phyloP scores from a whole-genome alignment of 2,329 filamentous ascomycete genomes.

The Tolypocladium amazonense region DNA sequence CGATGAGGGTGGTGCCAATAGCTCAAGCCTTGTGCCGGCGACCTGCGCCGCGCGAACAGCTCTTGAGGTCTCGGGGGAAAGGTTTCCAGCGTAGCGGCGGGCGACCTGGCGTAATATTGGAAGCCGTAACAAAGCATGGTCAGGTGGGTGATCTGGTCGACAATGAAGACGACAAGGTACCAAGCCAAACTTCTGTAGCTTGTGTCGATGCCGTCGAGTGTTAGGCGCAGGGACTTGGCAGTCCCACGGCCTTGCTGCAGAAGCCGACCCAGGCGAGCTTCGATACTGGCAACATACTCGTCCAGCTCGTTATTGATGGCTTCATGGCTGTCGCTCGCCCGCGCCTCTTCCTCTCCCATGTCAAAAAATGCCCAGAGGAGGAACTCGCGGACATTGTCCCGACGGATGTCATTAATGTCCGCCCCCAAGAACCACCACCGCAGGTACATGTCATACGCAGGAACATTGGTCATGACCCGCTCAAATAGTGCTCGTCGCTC shows the following conservation, averaged over 20 bases:
- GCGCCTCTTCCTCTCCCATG: conserved; percentile 17
- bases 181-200: conserved; percentile 52
- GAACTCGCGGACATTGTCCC: conserved; percentile 61
- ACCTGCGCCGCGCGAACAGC: conserved; percentile 32
- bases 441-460: conserved; percentile 46
- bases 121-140: conserved; percentile 39
- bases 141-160: conserved; percentile 41
- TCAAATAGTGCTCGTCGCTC: conserved; percentile 46
- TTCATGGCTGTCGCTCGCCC: conserved; percentile 9
- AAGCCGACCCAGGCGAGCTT: conserved; percentile 37
- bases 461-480: conserved; percentile 42
- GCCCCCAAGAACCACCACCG: conserved; percentile 57
- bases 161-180: conserved; percentile 46
- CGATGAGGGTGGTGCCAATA: conserved; percentile 61
- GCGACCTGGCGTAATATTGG: conserved; percentile 32
- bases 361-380: conserved; percentile 60
- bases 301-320: conserved; percentile 31
- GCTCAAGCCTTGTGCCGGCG: conserved; percentile 37
- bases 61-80: conserved; percentile 49
- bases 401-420: conserved; percentile 41
- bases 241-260: conserved; percentile 44
- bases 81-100: conserved; percentile 21
- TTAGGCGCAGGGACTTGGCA: conserved; percentile 50
- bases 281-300: conserved; percentile 37
- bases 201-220: conserved; percentile 52